Conservation (phyloP, 495 filamentous ascomycete genomes). For the Xylaria grammica region DNA sequence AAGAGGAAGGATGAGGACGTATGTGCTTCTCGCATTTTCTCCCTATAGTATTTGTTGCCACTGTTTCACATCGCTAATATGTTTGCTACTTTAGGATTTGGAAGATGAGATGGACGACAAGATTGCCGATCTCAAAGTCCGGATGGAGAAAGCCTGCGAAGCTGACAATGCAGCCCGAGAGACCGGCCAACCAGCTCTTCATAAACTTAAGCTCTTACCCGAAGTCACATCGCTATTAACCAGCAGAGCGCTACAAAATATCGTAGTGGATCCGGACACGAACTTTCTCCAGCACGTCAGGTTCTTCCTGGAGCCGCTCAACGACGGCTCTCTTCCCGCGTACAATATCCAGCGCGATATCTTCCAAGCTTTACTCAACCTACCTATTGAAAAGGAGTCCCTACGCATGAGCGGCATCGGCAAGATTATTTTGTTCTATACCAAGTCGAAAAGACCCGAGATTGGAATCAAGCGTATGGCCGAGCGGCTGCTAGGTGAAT, state of each 20-base stretch:
- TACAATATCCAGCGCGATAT: slow-evolving; percentile 97
- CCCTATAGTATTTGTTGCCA: neutral
- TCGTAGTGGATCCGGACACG: slow-evolving; percentile 88
- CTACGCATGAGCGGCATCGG: slow-evolving; percentile 91
- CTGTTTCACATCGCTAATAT: neutral
- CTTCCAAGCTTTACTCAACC: slow-evolving; percentile 75
- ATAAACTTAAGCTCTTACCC: slow-evolving; percentile 93
- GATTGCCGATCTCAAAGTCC: slow-evolving; percentile 83
- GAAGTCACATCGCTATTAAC: slow-evolving; percentile 89
- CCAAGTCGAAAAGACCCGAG: slow-evolving; percentile 87
- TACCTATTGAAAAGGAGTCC: slow-evolving; percentile 88
- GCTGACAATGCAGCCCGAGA: slow-evolving; percentile 81
- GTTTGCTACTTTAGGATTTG: slow-evolving; percentile 65
- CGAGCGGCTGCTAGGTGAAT: slow-evolving; percentile 87
- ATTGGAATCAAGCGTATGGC: slow-evolving; percentile 88
- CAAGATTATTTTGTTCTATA: slow-evolving; percentile 96
- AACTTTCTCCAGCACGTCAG: slow-evolving; percentile 93
- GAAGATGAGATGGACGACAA: slow-evolving; percentile 87
- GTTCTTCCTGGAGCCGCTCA: slow-evolving; percentile 95
- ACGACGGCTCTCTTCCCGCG: slow-evolving; percentile 88
- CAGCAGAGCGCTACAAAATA: slow-evolving; percentile 79
- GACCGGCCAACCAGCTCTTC: slow-evolving; percentile 76
- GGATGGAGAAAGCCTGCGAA: slow-evolving; percentile 91
- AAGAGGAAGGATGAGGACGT: slow-evolving; percentile 89
- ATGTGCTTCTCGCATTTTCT: slow-evolving; percentile 42